Base-by-base conservation (phyloP, 2,329 filamentous ascomycete genomes). In the Fonsecaea pedrosoi region DNA sequence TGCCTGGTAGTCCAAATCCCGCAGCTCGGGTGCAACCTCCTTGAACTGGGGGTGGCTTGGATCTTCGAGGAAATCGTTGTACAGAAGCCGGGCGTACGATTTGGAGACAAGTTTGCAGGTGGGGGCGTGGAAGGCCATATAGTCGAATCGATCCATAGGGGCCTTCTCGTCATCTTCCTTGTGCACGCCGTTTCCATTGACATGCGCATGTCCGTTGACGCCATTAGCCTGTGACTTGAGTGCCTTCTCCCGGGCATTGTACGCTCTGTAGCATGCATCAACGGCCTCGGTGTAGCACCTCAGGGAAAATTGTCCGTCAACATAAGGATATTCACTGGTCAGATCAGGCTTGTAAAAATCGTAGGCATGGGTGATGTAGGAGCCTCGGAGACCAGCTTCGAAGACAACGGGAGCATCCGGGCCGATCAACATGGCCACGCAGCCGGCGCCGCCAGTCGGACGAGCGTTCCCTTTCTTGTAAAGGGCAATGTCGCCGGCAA, bases 301-400 rank as follows among this genome's bases (percentile, higher is more conserved):
- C 78, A 93, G 79, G 57, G 91, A 94, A 85, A 89, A 93, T 79
- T 94, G 91, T 68, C 91, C 91, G 75, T 94, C 91, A 66, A 94
- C 91, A 76, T 92, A 89, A 71, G 91, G 91, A 82, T 94, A 94
- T 82, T 94, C 91, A 86, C 89, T 92, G 76, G 91, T 91, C 72
- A 94, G 84, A 80, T 94, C 91, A 75, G 91, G 91, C 88, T 94
- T 94, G 88, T 92, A 94, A 80, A 94, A 94, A 80, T 94, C 91
- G 80, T 94, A 95, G 74, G 89, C 89, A 82, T 94, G 91, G 79
- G 89, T 85, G 88, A 94, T 90, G 84, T 92, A 92, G 74, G 85
- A 89, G 77, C 90, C 91, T 76, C 91, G 89, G 77, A 93, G 87
- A 77, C 92, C 92, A 60, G 91, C 87, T 82, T 94, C 91, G 71